Evolutionary conservation across 192 early-diverging fungal genomes (phyloP).

Genomic region (Coemansia erecta): DNA sequence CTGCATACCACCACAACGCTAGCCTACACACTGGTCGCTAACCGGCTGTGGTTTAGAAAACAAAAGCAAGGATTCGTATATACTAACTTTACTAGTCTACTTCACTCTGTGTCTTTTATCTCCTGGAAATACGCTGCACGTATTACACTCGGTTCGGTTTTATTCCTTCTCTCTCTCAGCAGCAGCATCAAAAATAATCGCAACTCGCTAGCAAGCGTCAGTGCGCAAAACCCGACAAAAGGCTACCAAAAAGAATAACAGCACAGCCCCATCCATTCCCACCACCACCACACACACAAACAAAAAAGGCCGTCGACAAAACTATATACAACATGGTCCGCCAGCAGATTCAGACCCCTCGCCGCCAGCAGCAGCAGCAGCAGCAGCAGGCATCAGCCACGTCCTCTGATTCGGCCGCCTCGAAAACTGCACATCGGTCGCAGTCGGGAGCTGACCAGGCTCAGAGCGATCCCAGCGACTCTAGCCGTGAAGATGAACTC

Average conservation of each 20-base stretch:
- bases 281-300: not conserved
- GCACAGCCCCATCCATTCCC: not conserved
- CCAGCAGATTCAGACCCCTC: not conserved
- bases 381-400: not conserved
- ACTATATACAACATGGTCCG: not conserved
- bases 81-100: too few relatives aligned
- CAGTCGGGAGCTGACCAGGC: not conserved
- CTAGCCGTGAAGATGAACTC: conserved; percentile 1
- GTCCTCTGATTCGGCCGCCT: not conserved
- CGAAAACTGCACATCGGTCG: not conserved
- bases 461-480: conserved; percentile 1
- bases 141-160: too few relatives aligned
- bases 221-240: too few relatives aligned
- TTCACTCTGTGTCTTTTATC: too few relatives aligned
- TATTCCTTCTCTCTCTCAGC: too few relatives aligned
- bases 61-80: too few relatives aligned
- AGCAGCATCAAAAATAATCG: too few relatives aligned
- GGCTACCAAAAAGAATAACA: not conserved
- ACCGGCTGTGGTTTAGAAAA: too few relatives aligned
- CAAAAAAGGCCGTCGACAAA: not conserved
- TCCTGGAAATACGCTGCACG: too few relatives aligned
- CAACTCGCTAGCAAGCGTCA: too few relatives aligned
- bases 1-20: too few relatives aligned
- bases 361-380: conserved; percentile 1
- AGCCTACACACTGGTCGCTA: too few relatives aligned